Base-by-base conservation (phyloP, 1,284 basidiomycete species). In the Porphyrellus sp. region DNA sequence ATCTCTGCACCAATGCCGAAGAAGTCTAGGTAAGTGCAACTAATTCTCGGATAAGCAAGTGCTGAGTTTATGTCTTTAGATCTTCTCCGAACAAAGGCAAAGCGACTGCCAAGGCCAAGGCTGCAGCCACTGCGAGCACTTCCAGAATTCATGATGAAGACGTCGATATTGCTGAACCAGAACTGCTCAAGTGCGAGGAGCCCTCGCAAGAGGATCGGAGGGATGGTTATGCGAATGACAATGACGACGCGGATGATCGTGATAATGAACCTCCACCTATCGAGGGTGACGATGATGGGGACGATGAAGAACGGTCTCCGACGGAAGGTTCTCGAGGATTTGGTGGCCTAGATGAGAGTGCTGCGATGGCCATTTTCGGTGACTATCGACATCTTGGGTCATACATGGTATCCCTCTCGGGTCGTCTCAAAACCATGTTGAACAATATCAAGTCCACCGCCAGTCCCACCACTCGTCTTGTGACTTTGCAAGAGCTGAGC, bases 401-500 rank as follows among this genome's bases (percentile, higher is more conserved):
- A 28, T 91, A 93, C 72, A 92, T 95, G 89, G 82, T 91, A 60
- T 89, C 89, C 21, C 79, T 93, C 41, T 87, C 86, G n/a, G 81
- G 82, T 37, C 85, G 93, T 44, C 82, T 97, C 70, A 93, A 94
- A 78, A 85, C 85, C 15, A 89, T 97, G 78, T 78, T 96, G 56
- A 87, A 81, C 69, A 91, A 93, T 67, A 91, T 98, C 77, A 92
- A 92, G 69, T 75, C 83, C 18, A 86, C 85, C 23, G 87, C 87
- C 21, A 89, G 89, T 66, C 80, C 86, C 7, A 86, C 90, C 0
- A 89, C 87, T 24, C 85, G 92, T 42, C 83, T 98, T 46, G 76
- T 94, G 46, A 93, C 94, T 4, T 77, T 99, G 15, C 93, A 98
- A 66, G 96, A 99, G 67, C 83, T 98, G 50, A 93, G 91, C 68